phyloP scores from a whole-genome alignment of 306 rosid genomes.

The Styphnolobium japonicum region DNA sequence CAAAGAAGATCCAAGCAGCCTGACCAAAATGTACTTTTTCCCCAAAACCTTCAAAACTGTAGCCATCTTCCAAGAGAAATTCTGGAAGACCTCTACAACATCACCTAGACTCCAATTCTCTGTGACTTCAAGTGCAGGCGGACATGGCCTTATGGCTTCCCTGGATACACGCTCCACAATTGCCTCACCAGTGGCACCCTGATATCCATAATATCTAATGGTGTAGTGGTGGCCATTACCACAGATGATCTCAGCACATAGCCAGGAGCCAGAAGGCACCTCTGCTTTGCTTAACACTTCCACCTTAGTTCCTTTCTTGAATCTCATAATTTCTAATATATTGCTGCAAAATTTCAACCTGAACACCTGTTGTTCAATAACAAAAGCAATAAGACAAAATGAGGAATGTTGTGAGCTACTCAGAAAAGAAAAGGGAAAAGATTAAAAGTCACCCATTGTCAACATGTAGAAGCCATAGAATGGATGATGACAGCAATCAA shows the following conservation, averaged over 20 bases:
- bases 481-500: constrained; percentile 12
- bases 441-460: neutral
- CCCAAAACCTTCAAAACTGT: constrained; percentile 70
- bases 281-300: constrained; percentile 79
- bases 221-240: constrained; percentile 70
- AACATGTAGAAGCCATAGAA: constrained; percentile 14
- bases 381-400: constrained; percentile 27
- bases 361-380: constrained; percentile 29
- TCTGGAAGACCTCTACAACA: constrained; percentile 72
- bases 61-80: constrained; percentile 86
- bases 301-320: constrained; percentile 79
- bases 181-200: constrained; percentile 33
- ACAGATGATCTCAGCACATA: constrained; percentile 70
- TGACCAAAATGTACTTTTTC: constrained; percentile 48
- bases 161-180: constrained; percentile 60
- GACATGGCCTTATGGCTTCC: constrained; percentile 77
- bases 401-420: neutral
- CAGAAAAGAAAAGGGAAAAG: neutral
- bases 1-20: constrained; percentile 79
- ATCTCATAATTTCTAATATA: constrained; percentile 52
- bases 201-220: constrained; percentile 64
- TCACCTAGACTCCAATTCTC: constrained; percentile 74
- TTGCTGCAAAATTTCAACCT: constrained; percentile 10
- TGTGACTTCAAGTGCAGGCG: constrained; percentile 50
- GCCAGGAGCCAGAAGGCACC: constrained; percentile 85